Percentiles rank a stretch among this genome's conserved stretches.
Conservation (phyloP, 345 rosid species). For the Eucalyptus coolabah region DNA sequence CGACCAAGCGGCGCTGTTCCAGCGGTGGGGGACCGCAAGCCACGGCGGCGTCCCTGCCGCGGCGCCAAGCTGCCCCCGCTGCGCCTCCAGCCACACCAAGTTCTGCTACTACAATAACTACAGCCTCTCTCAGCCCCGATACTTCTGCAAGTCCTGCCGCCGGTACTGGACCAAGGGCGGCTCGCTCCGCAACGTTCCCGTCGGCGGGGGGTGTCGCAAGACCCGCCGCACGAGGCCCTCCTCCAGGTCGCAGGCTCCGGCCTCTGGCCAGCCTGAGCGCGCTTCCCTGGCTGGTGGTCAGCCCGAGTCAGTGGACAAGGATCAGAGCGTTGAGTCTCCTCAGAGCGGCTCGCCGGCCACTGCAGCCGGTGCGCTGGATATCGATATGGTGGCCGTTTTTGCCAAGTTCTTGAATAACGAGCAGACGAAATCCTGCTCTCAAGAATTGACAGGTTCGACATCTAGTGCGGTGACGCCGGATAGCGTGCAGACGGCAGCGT, state of each 20-base stretch:
- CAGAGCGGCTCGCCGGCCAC: background rate
- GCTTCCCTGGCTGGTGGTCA: background rate
- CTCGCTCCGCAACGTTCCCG: conserved; percentile 70
- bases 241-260: background rate
- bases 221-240: conserved; percentile 33
- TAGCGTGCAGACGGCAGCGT: background rate
- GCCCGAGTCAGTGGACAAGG: background rate
- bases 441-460: background rate
- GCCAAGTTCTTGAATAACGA: conserved; percentile 41
- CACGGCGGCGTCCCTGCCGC: background rate
- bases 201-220: conserved; percentile 83
- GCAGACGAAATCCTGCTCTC: background rate
- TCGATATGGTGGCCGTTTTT: conserved; percentile 67
- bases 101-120: conserved; percentile 93
- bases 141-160: conserved; percentile 75
- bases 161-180: conserved; percentile 95
- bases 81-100: conserved; percentile 80
- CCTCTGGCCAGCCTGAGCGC: background rate
- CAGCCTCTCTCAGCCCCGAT: conserved; percentile 84
- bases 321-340: background rate
- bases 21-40: background rate
- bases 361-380: conserved; percentile 9
- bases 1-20: background rate
- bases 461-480: background rate
- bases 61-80: conserved; percentile 80